Base-by-base conservation (phyloP, 2,329 filamentous ascomycete species). In the Chrysoporthe puriensis region DNA sequence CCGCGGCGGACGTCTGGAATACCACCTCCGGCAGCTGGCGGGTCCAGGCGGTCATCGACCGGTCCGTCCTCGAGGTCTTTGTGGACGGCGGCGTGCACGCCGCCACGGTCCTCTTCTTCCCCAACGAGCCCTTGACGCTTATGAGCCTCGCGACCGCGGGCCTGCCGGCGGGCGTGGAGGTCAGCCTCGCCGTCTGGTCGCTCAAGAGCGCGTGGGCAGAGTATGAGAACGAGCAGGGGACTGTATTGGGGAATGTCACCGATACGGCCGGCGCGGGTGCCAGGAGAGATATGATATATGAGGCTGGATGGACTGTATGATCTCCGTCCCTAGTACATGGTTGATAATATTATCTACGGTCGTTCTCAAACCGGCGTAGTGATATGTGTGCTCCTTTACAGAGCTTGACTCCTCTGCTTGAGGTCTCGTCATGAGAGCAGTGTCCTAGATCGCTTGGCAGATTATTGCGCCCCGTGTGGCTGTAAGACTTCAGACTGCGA, bases 51-150 rank as follows among this genome's bases (percentile, higher is more conserved):
- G 78, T 88, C 2, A 77, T 88, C 4, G 86, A 89, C 72, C 77
- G 84, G 5, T 83, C 79, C 14, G 82, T 88, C 36, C 76, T 86
- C 8, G 86, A 88, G 73, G 76, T 87, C 2, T 88, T 87, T 70
- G 67, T 87, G 40, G 83, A 86, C 66, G 80, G 81, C 1, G 86
- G 85, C 0, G 77, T 83, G 64, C 80, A 82, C 62, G 79, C 78
- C 43, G 86, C 76, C 0, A 87, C 85, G 2, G 79, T 81, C 58
- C 79, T 81, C 0, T 86, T 86, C 72, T 88, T 82, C 73, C 81
- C 86, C 0, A 77, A 77, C 2, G 74, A 78, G 63, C 78, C 79
- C 5, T 68, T 85, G 57, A 80, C 81, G 36, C 72, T 71, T 2
- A 71, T 83, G 68, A 76, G 70, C 18, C 67, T 83, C 1, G 70